A percentile compares a stretch with the other conserved stretches of the same genome.
phyloP scores from a whole-genome alignment of 2,329 filamentous ascomycete species.

The Ophiocordyceps camponoti-floridani region DNA sequence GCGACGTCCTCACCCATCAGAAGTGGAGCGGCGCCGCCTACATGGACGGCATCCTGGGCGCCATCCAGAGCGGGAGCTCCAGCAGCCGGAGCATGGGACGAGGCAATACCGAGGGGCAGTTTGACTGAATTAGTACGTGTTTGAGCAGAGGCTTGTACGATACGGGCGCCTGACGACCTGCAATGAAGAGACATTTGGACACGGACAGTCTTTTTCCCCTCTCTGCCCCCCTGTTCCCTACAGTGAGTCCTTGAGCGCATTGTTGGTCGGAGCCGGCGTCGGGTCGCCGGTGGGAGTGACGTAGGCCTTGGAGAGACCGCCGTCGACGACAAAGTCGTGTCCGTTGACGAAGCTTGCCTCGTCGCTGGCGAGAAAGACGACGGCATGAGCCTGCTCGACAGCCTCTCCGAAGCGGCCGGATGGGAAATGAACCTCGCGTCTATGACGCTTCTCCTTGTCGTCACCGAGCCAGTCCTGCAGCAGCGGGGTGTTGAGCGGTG shows the following conservation, averaged over 20 bases:
- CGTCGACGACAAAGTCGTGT: slow-evolving; percentile 86
- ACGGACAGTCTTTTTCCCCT: neutral
- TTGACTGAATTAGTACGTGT: slow-evolving; percentile 14
- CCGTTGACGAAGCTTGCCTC: slow-evolving; percentile 84
- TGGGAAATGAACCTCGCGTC: slow-evolving; percentile 82
- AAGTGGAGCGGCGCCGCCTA: slow-evolving; percentile 58
- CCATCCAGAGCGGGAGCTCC: slow-evolving; percentile 81
- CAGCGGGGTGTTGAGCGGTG: slow-evolving; percentile 79
- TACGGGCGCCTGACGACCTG: too few relatives aligned
- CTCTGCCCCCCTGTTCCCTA: neutral
- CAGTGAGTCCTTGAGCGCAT: slow-evolving; percentile 29
- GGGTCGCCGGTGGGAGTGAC: slow-evolving; percentile 47
- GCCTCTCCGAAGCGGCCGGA: slow-evolving; percentile 79
- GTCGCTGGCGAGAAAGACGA: slow-evolving; percentile 73
- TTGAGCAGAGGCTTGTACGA: too few relatives aligned
- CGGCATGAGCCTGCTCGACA: slow-evolving; percentile 82
- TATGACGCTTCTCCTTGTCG: slow-evolving; percentile 60
- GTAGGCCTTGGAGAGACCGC: slow-evolving; percentile 89
- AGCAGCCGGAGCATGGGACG: slow-evolving; percentile 88
- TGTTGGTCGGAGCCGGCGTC: slow-evolving; percentile 36
- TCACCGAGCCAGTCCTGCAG: slow-evolving; percentile 89
- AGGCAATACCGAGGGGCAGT: slow-evolving; percentile 72
- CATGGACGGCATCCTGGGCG: slow-evolving; percentile 76
- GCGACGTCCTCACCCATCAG: slow-evolving; percentile 89
- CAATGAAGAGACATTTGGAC: too few relatives aligned